Evolutionary conservation across 2,329 filamentous ascomycete species (phyloP).

Genomic region (Penicillium sp.): DNA sequence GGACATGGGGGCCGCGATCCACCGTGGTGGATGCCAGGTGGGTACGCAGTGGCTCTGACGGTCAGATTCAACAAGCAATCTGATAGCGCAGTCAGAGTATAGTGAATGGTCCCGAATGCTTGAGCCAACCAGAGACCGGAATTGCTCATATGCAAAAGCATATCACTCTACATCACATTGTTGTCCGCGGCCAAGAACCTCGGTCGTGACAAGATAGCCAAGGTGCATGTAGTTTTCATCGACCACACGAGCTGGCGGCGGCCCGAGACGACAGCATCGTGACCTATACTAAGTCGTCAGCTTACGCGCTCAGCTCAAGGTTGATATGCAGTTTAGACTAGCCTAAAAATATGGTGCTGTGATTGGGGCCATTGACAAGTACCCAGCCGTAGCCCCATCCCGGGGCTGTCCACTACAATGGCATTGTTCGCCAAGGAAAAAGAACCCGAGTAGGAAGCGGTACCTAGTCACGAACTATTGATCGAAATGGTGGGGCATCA

Average conservation of each 20-base stretch:
- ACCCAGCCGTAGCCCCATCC: not conserved
- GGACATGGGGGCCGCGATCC: not conserved
- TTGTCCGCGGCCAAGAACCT: not conserved
- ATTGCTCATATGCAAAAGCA: not conserved
- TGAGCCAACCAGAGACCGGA: not conserved
- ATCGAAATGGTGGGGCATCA: not conserved
- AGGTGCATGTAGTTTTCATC: not conserved
- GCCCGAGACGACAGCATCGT: not conserved
- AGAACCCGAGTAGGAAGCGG: not conserved
- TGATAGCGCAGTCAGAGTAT: not conserved
- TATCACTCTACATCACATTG: not conserved
- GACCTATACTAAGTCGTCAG: slow-evolving; percentile 3
- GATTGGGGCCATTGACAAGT: not conserved
- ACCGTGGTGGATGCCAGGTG: not conserved
- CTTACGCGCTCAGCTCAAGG: slow-evolving; percentile 10
- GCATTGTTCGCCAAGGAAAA: not conserved
- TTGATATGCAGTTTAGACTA: not conserved
- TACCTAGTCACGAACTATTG: not conserved
- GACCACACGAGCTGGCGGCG: not conserved
- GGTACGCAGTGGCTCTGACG: not conserved
- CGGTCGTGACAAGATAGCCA: not conserved
- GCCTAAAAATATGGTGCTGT: not conserved
- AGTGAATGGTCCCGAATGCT: not conserved
- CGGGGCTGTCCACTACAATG: not conserved
- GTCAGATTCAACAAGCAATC: not conserved